These are phyloP conservation scores for Trypanosomatidae sp. DNA, from an alignment of 208 protist genomes.

Conservation along the genomic window DNA sequence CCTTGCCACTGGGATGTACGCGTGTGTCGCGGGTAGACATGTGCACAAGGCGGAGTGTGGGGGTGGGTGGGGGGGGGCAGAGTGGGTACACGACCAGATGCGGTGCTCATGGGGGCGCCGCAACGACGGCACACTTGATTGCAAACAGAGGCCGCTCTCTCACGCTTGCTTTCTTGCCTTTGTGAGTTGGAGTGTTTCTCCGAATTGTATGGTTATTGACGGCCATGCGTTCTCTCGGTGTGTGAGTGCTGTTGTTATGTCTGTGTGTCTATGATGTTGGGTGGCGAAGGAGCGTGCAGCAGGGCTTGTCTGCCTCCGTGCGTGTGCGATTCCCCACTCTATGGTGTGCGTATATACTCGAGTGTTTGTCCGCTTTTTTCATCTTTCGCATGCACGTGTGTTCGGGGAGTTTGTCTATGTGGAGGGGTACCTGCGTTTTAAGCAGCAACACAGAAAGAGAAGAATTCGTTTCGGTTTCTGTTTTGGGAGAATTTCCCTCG, in stretches of 20 bases:
- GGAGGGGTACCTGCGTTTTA: background rate
- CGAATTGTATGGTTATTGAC: background rate
- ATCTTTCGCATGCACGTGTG: background rate
- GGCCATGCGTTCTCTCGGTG: background rate
- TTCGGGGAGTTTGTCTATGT: background rate
- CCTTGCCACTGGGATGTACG: background rate
- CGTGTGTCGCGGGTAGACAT: background rate
- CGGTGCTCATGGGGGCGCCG: background rate
- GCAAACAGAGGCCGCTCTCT: background rate
- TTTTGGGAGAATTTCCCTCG: background rate
- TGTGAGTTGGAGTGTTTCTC: background rate
- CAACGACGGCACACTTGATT: background rate
- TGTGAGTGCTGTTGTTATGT: background rate
- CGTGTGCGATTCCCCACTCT: background rate
- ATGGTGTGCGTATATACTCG: background rate
- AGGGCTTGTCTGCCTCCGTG: background rate
- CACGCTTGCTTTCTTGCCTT: background rate
- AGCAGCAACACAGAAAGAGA: background rate
- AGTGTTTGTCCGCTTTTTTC: background rate
- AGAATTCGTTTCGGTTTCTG: background rate
- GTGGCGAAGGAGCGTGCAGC: background rate
- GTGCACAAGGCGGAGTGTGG: background rate
- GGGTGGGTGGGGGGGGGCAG: background rate
- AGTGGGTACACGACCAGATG: background rate
- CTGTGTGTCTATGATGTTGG: background rate